Base-by-base conservation (phyloP, 2,329 filamentous ascomycete genomes). In the Cryphonectria radicalis region DNA sequence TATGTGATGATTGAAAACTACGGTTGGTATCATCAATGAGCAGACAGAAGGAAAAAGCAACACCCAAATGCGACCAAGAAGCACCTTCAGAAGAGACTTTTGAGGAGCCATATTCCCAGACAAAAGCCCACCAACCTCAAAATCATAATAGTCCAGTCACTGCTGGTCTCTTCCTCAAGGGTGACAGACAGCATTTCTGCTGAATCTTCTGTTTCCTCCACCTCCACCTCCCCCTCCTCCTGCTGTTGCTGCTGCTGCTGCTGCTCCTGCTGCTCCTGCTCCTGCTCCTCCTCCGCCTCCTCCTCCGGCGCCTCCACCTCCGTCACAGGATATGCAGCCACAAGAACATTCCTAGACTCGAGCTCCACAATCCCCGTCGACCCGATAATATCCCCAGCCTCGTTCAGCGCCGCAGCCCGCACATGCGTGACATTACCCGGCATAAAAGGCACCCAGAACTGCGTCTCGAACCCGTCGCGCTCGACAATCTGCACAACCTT, bases 361-460 rank as follows among this genome's bases (percentile, higher is more conserved):
- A 70, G 50, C 22, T 73, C 64, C 7, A 74, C 64, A 25, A 74
- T 66, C 7, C 70, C 63, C 19, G 73, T 72, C 19, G 72, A 74
- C 6, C 72, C 73, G 0, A 74, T 66, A 25, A 74, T 64, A 25
- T 66, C 70, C 6, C 68, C 55, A 42, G 69, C 50, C n/a, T 17
- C 63, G 35, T 74, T 71, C 14, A 74, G 37, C 4, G 72, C 72
- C 22, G 72, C 73, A 1, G 69, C 73, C 11, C 73, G 70, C 7
- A 73, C 46, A 46, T 74, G 71, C 32, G 62, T 67, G 6, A 63
- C 19, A 22, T 69, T 17, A 2, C 59, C 66, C 1, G 62, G 66
- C n/a, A n/a, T 35, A 8, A 35, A 7, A 13, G 62, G 62, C 7
- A 68, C 22, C 63, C 40, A 65, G 42, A 65, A 65, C 25, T 65